These are phyloP conservation scores for Huntiella bhutanensis DNA, from an alignment of 2,329 filamentous ascomycete genomes.

Conservation along the genomic window DNA sequence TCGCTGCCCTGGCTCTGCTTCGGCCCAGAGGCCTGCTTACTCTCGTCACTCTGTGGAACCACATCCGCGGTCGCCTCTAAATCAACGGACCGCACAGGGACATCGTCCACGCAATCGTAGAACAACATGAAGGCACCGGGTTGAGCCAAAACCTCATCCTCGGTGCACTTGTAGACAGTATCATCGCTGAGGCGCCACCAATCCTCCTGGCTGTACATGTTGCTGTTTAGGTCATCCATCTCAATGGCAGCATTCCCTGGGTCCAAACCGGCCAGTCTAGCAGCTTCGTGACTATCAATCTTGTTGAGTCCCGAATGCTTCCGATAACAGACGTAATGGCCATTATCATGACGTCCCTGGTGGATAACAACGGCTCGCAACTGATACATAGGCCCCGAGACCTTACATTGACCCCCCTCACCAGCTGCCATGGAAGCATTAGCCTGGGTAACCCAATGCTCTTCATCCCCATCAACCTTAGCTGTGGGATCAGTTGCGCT, in stretches of 20 bases:
- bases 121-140: slow-evolving; percentile 93
- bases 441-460: slow-evolving; percentile 54
- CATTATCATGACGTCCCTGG: slow-evolving; percentile 79
- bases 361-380: slow-evolving; percentile 75
- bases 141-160: slow-evolving; percentile 54
- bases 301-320: slow-evolving; percentile 29
- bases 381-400: slow-evolving; percentile 47
- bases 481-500: slow-evolving; percentile 19
- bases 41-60: no score
- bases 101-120: slow-evolving; percentile 56
- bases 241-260: slow-evolving; percentile 9
- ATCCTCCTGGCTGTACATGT: slow-evolving; percentile 10
- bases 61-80: not conserved
- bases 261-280: slow-evolving; percentile 10
- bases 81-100: slow-evolving; percentile 24
- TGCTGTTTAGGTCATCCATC: slow-evolving; percentile 8
- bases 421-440: slow-evolving; percentile 54
- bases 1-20: no score
- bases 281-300: slow-evolving; percentile 1
- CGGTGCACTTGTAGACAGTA: slow-evolving; percentile 53
- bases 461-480: slow-evolving; percentile 21
- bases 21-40: no score
- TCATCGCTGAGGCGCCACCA: slow-evolving; percentile 94
- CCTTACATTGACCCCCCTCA: slow-evolving; percentile 27
- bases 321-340: slow-evolving; percentile 85